Conservation (phyloP, 139 green algal genomes). For the Auxenochlorella protothecoides region DNA sequence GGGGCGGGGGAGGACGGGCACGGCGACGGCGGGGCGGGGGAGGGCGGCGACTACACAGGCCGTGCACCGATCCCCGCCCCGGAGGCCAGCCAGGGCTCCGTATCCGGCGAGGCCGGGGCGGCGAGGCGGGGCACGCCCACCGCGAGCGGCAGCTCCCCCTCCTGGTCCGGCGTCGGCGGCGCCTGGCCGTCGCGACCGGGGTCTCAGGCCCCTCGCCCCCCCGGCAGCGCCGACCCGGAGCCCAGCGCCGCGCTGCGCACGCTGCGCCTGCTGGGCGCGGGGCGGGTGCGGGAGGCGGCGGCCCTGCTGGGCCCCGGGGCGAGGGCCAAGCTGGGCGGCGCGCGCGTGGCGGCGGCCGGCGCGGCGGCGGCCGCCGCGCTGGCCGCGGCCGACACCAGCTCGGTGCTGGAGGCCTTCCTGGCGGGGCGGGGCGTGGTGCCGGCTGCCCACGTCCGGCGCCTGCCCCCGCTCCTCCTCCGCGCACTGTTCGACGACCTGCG, state of each 20-base stretch:
- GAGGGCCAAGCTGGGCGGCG: no score
- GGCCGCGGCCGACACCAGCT: neutral
- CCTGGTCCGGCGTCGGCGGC: neutral
- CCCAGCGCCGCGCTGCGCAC: neutral
- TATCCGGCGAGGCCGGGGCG: no score
- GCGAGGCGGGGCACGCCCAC: no score
- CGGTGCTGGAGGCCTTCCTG: slow-evolving; percentile 12
- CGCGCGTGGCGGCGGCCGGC: neutral
- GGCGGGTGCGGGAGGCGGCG: no score
- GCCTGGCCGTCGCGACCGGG: neutral
- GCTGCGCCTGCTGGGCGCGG: no score
- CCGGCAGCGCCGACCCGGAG: neutral
- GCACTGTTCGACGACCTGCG: slow-evolving; percentile 30
- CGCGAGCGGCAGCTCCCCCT: neutral
- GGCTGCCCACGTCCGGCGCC: neutral
- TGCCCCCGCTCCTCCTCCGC: slow-evolving; percentile 28
- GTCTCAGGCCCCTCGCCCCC: neutral
- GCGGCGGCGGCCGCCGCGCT: neutral
- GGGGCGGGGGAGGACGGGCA: neutral
- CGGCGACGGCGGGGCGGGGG: no score
- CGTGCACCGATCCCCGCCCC: no score
- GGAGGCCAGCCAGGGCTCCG: no score
- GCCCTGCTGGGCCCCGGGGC: no score
- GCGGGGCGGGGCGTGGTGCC: slow-evolving; percentile 7
- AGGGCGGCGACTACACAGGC: no score